Conservation (phyloP, 1,284 basidiomycete species). For the Malassezia vespertilionis region DNA sequence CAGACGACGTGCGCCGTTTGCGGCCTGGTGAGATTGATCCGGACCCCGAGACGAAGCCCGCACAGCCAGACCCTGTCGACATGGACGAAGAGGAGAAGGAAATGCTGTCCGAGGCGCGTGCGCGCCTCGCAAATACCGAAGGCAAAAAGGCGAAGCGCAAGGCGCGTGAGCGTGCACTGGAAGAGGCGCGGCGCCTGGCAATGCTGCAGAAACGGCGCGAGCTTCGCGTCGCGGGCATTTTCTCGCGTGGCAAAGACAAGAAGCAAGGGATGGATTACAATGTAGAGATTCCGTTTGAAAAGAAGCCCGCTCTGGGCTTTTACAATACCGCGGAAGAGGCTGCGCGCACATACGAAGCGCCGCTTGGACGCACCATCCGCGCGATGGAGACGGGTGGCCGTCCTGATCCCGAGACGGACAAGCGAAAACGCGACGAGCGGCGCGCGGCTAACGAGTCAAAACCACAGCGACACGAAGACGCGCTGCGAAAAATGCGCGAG, state of each 20-base stretch:
- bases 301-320: constrained; percentile 86
- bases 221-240: constrained; percentile 91
- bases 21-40: constrained; percentile 96
- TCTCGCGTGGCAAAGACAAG: constrained; percentile 68
- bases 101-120: constrained; percentile 97
- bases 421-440: constrained; percentile 56
- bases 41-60: constrained; percentile 95
- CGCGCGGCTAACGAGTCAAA: constrained; percentile 69
- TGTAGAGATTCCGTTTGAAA: constrained; percentile 96
- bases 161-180: constrained; percentile 69
- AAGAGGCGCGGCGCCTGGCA: constrained; percentile 85
- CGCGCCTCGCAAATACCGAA: constrained; percentile 94
- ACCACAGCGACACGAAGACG: constrained; percentile 64
- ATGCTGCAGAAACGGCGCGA: constrained; percentile 97
- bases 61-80: constrained; percentile 94
- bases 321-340: constrained; percentile 94
- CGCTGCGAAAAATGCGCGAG: constrained; percentile 92
- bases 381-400: constrained; percentile 59
- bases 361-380: constrained; percentile 73
- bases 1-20: constrained; percentile 76
- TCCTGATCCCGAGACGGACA: constrained; percentile 52
- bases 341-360: constrained; percentile 72
- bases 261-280: constrained; percentile 99
- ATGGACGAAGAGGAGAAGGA: constrained; percentile 99
- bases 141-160: constrained; percentile 99